A percentile compares a stretch with the other conserved stretches of the same genome.
These are phyloP conservation scores for Guadua angustifolia DNA, from an alignment of 176 grass and related monocot species.

Conservation along the genomic window DNA sequence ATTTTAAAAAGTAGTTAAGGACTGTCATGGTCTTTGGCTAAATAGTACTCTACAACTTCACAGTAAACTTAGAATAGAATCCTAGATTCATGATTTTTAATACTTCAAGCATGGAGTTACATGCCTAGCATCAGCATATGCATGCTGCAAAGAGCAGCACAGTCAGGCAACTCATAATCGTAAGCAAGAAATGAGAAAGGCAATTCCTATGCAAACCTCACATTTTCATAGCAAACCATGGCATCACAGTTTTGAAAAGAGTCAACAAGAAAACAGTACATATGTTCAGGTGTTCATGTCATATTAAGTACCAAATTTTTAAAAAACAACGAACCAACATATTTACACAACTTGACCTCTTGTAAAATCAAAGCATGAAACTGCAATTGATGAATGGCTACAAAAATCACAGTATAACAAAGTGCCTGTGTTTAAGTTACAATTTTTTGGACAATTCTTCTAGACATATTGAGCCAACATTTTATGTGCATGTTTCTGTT, in stretches of 20 bases:
- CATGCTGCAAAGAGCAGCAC: background rate
- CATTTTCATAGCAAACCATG: background rate
- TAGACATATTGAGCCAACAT: background rate
- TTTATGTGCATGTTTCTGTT: slow-evolving; percentile 21
- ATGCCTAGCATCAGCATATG: background rate
- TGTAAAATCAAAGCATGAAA: background rate
- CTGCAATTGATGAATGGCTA: background rate
- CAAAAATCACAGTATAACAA: background rate
- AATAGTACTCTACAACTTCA: slow-evolving; percentile 14
- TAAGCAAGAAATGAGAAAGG: background rate
- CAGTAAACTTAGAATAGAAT: slow-evolving; percentile 1
- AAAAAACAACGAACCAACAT: background rate
- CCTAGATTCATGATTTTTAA: slow-evolving; percentile 24
- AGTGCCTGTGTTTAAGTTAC: background rate
- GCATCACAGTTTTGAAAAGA: no score
- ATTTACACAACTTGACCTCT: slow-evolving; percentile 17
- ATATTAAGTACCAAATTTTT: background rate
- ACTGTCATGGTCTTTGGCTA: slow-evolving; percentile 7
- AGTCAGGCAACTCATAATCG: background rate
- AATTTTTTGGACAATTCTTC: background rate
- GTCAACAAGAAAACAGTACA: background rate
- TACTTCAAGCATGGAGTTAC: slow-evolving; percentile 5
- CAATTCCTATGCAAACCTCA: background rate
- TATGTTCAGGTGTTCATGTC: background rate
- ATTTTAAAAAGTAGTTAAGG: background rate